Percentiles rank a stretch among this genome's conserved stretches.
Conservation (phyloP, 345 rosid genomes). For the Camelina laxa region DNA sequence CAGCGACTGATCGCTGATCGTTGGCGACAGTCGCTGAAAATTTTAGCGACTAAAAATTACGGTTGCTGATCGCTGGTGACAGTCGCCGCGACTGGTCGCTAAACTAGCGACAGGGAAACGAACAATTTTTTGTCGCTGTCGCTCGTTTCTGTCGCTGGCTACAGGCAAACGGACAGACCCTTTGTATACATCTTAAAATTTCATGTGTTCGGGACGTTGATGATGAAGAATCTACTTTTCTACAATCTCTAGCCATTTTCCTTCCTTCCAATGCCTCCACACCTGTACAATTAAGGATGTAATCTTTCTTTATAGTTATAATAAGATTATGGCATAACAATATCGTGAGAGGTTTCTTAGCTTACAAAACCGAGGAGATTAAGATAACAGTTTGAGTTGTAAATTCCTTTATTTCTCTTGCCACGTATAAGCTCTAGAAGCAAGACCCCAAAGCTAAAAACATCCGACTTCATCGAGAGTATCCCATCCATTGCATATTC, state of each 20-base stretch:
- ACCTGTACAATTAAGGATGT: conserved; percentile 48
- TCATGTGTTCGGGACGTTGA: conserved; percentile 38
- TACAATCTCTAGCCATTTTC: conserved; percentile 59
- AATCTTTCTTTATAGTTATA: not conserved
- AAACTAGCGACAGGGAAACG: too few species aligned
- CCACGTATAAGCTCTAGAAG: conserved; percentile 77
- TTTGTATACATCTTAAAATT: conserved; percentile 71
- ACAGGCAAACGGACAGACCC: conserved; percentile 81
- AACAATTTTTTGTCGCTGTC: too few species aligned
- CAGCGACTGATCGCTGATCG: too few species aligned
- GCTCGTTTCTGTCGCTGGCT: too few species aligned
- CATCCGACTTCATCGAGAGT: conserved; percentile 73
- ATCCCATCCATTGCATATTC: conserved; percentile 72
- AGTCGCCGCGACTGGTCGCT: too few species aligned
- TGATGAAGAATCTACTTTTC: conserved; percentile 52
- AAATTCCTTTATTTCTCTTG: conserved; percentile 56
- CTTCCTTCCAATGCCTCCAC: conserved; percentile 66
- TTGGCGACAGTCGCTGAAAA: too few species aligned
- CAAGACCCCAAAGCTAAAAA: conserved; percentile 87
- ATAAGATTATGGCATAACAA: not conserved
- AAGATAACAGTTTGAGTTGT: conserved; percentile 42
- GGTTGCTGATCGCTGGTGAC: too few species aligned
- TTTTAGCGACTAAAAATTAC: too few species aligned
- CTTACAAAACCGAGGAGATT: conserved; percentile 80
- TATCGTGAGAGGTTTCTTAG: not conserved